Base-by-base conservation (phyloP, 306 rosid species). In the Quercus ilex region DNA sequence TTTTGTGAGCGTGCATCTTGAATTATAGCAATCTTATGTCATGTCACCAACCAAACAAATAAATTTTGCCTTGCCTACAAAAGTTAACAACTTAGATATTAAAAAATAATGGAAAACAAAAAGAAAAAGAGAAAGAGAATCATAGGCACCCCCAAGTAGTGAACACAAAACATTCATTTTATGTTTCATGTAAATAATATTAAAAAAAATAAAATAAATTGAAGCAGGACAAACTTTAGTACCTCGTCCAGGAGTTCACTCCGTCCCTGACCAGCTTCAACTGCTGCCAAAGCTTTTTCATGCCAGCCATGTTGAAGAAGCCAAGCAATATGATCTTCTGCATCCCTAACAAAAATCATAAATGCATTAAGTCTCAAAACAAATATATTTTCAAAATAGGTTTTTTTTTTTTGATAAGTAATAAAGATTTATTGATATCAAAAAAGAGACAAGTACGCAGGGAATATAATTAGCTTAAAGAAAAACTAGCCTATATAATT, bases 301-400 rank as follows among this genome's bases (percentile, higher is more conserved):
- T 95, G 99, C 85, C 96, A 92, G 13, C 96, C 94, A 70, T 95
- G 99, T 87, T 93, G 91, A 85, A 95, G 97, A 85, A 95, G 96
- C 99, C 99, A 95, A 28, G 98, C 85, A 83, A 95, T 95, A 86
- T 95, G 99, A 89, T 95, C 99, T 82, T 95, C 98, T 11, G 99
- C 86, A 90, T 95, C 99, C 92, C 99, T 95, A 85, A 74, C 60
- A 77, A 49, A 49, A 49, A 83, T 74, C 49, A 79, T 28, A 69
- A 73, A 86, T 18, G 77, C 80, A 85, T 83, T 64, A 35, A 46
- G 55, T 19, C 52, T 81, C 19, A 25, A n/a, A 5, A 20, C 20
- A 6, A 18, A 30, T n/a, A 8, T 19, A 67, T 35, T 19, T 18
- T 41, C 49, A 65, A 65, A 41, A 65, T 38, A 38, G 46, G 11